Evolutionary conservation across 345 rosid species (phyloP), one percentile per base, ranked within the genome.

Genomic region (Sonneratia alba): DNA sequence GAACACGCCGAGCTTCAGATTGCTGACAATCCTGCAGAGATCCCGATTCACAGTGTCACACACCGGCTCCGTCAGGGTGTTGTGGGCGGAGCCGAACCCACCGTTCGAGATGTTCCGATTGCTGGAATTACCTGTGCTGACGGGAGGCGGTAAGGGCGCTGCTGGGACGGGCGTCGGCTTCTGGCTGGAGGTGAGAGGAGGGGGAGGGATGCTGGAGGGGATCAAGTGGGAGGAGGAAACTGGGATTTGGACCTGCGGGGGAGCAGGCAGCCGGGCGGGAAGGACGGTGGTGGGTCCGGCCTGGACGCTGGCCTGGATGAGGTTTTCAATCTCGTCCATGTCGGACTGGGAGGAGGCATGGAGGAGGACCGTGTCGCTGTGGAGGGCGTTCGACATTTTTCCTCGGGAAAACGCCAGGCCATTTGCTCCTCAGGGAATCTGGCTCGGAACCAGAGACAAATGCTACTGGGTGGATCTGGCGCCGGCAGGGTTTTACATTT

Each of bases 241-340:
- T 16, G 98, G 95, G 45, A 91, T 94, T 0, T 88, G 86, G 3
- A 91, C 87, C 57, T 92, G 92, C 5, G 89, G 85, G 6, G 98
- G 99, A 36, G 98, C 89, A 7, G 91, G 88, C 0, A 91, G 93
- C 0, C 92, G 90, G 68, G 97, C 99, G 0, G 97, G 96, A 40
- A 81, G 91, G 73, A 92, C 98, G 4, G 93, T 82, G 70, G 97
- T 82, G 21, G 89, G 83, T 24, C 78, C 84, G 9, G 93, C 81
- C 61, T 86, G 96, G 73, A 93, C 88, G 79, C 84, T 80, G 74
- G 80, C 87, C 85, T 81, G 79, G 83, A 95, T 92, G 75, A 95
- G 92, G 83, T 87, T 88, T 83, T 95, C 98, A 84, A 95, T 95
- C 91, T 95, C 99, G 85, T 95, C 99, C 81, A 90, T 95, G 85